These are phyloP conservation scores for Talaromyces sp. DNA, from an alignment of 2,329 filamentous ascomycete genomes.

Conservation along the genomic window DNA sequence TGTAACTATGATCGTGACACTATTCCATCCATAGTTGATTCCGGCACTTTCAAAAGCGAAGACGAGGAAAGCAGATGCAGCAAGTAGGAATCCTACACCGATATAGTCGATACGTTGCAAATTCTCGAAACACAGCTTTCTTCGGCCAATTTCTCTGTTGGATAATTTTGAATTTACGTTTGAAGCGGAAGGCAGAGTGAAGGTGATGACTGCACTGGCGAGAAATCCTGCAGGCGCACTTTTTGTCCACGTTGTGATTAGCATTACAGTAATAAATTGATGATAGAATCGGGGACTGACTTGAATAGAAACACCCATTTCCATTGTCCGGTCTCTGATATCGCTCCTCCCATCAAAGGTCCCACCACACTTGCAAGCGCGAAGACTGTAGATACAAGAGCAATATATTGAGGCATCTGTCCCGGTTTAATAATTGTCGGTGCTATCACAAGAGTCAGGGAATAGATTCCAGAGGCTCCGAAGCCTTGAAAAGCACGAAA, in stretches of 20 bases:
- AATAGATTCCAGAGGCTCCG: constrained; percentile 26
- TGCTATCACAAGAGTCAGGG: constrained; percentile 22
- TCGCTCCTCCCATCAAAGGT: constrained; percentile 23
- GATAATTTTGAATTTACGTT: neutral
- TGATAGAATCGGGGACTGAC: neutral
- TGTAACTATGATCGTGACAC: constrained; percentile 14
- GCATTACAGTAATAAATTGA: neutral
- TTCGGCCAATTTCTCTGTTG: neutral
- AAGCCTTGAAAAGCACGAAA: constrained; percentile 29
- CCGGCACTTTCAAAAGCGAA: constrained; percentile 21
- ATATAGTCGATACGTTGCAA: constrained; percentile 29
- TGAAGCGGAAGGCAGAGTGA: constrained; percentile 2
- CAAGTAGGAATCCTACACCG: constrained; percentile 27
- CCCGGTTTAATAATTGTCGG: constrained; percentile 20
- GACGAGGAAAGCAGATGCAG: constrained; percentile 18
- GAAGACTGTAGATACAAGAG: constrained; percentile 16
- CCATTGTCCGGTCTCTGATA: constrained; percentile 21
- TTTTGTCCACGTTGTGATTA: neutral
- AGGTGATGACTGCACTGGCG: neutral
- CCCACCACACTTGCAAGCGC: constrained; percentile 19
- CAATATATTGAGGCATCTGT: constrained; percentile 18
- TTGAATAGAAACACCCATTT: constrained; percentile 26
- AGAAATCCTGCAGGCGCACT: constrained; percentile 9
- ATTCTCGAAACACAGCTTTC: constrained; percentile 12
- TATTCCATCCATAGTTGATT: constrained; percentile 16